A percentile compares a stretch with the other conserved stretches of the same genome.
Evolutionary conservation across 2,329 filamentous ascomycete species (phyloP).

Genomic region (Pseudomassariella vexata): DNA sequence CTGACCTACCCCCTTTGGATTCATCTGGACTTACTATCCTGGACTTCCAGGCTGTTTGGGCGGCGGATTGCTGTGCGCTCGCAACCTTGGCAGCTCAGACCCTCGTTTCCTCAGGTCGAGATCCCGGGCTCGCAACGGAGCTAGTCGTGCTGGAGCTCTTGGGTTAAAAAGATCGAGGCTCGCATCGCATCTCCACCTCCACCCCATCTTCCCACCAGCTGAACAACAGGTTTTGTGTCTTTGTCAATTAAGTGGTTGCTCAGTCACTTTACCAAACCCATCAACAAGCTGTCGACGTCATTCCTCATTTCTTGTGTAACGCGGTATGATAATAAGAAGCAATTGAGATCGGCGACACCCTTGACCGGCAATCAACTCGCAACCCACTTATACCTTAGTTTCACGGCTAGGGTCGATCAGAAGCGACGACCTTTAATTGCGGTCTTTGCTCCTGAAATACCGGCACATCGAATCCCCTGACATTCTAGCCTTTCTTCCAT

Average conservation of each 20-base stretch:
- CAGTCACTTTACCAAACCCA: neutral
- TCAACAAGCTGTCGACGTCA: constrained; percentile 1
- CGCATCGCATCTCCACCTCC: too few species aligned
- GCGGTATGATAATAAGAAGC: neutral
- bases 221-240: neutral
- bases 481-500: neutral
- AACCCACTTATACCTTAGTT: constrained; percentile 5
- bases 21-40: too few species aligned
- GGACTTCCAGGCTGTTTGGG: too few species aligned
- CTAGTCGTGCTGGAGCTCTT: too few species aligned
- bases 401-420: constrained; percentile 1
- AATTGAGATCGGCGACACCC: constrained; percentile 5
- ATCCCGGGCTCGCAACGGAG: too few species aligned
- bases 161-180: too few species aligned
- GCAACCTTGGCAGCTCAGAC: too few species aligned
- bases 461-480: neutral
- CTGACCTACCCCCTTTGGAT: too few species aligned
- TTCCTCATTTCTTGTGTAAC: neutral
- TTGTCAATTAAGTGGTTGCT: neutral
- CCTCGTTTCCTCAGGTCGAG: too few species aligned
- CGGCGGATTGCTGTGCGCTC: too few species aligned
- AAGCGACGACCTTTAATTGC: too few species aligned
- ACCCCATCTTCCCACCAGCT: constrained; percentile 2
- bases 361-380: constrained; percentile 5
- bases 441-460: neutral